A percentile compares a stretch with the other conserved stretches of the same genome.
Evolutionary conservation across 2,329 filamentous ascomycete species (phyloP).

Genomic region (Torrubiella hemipterigena): DNA sequence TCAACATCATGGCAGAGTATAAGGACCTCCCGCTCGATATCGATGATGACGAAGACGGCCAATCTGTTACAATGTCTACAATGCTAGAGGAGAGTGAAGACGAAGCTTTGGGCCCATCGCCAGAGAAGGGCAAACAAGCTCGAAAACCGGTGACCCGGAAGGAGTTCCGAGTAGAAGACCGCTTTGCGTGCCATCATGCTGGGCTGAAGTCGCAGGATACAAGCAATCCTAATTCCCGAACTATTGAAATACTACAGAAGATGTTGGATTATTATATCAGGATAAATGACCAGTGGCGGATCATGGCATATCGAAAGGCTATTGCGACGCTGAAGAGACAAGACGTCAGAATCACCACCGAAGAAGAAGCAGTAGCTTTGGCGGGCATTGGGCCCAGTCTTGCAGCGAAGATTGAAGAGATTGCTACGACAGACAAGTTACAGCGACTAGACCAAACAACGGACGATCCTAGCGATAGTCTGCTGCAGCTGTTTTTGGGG

Average conservation of each 20-base stretch:
- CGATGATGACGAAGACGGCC: constrained; percentile 37
- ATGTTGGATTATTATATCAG: constrained; percentile 71
- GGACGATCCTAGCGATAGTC: constrained; percentile 50
- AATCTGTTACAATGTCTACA: no score
- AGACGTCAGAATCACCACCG: constrained; percentile 49
- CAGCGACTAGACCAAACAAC: constrained; percentile 60
- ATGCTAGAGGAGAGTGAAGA: not conserved
- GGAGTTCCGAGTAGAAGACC: constrained; percentile 27
- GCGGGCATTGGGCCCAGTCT: constrained; percentile 60
- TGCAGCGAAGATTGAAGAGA: constrained; percentile 82
- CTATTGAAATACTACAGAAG: constrained; percentile 63
- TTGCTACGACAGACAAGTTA: constrained; percentile 61
- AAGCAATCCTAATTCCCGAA: constrained; percentile 59
- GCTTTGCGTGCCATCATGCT: constrained; percentile 42
- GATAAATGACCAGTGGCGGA: constrained; percentile 67
- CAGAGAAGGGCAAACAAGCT: constrained; percentile 7
- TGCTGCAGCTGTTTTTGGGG: constrained; percentile 58
- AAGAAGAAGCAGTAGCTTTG: constrained; percentile 55
- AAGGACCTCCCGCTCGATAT: constrained; percentile 44
- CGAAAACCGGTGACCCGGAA: constrained; percentile 14
- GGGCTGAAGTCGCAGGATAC: constrained; percentile 29
- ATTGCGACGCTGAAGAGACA: constrained; percentile 63
- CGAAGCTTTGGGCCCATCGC: constrained; percentile 10
- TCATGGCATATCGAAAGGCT: constrained; percentile 62
- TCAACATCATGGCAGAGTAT: constrained; percentile 48